Evolutionary conservation across 2,329 filamentous ascomycete genomes (phyloP), one percentile per base, ranked within the genome.

Genomic region (Alternaria solani): DNA sequence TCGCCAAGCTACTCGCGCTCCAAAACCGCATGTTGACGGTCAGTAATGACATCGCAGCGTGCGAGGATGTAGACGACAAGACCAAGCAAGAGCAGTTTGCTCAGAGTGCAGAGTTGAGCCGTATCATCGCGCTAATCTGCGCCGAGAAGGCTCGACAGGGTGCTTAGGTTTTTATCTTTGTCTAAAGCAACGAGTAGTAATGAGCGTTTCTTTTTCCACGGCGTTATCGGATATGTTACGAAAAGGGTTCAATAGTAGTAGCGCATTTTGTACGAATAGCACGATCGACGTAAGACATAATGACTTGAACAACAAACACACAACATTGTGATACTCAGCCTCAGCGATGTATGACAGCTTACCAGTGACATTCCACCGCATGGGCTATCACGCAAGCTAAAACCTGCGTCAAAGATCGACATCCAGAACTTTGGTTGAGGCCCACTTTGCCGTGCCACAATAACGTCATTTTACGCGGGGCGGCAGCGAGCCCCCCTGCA

Each of bases 81-180:
- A 75, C 81, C 20, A 80, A 84, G 68, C 81, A 81, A 66, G 82
- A 84, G 71, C 81, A 84, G 53, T 83, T 83, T 52, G 76, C 79
- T 14, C 82, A 84, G 73, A 81, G 77, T 30, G 82, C 82, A 1
- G 82, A 84, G 72, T 63, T 84, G 61, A 80, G 78, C 51, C 69
- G 81, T 53, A 83, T 84, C 56, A 84, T 84, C 61, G 82, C 82
- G 1, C 66, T 84, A 64, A 84, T 84, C 55, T 84, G 82, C 66
- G 80, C 82, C 2, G 82, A 84, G 78, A 84, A 84, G 74, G 82
- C 82, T 6, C 78, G 82, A 63, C 82, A 84, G 65, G 80, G 81
- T 20, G 66, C 73, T 42, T 76, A 68, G 42, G 56, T 5, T 32
- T 11, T 34, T 51, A 20, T 20, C 23, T 43, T 43, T 53, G 34